Percentiles rank a stretch among this genome's conserved stretches.
These are phyloP conservation scores for Penstemon barbatus DNA, from an alignment of 257 asterid species.

Conservation along the genomic window DNA sequence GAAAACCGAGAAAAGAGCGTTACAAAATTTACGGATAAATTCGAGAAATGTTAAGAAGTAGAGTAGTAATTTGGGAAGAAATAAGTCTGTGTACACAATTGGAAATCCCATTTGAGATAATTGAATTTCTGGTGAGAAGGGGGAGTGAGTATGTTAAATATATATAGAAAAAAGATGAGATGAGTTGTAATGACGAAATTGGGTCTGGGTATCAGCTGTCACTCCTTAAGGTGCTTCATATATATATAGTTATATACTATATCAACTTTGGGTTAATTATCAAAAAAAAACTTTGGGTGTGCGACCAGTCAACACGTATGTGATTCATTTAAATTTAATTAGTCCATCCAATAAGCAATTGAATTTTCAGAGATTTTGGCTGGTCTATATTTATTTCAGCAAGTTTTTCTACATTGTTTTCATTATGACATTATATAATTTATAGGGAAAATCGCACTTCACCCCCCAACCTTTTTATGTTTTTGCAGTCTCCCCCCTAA, in stretches of 20 bases:
- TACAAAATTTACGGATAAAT: slow-evolving; percentile 43
- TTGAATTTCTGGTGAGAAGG: too few relatives aligned
- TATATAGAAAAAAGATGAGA: slow-evolving; percentile 35
- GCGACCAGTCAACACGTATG: slow-evolving; percentile 32
- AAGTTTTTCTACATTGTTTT: too few relatives aligned
- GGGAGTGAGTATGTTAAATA: neutral
- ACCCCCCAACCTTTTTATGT: too few relatives aligned
- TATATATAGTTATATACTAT: too few relatives aligned
- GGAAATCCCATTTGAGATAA: slow-evolving; percentile 74
- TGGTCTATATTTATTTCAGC: too few relatives aligned
- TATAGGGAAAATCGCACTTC: too few relatives aligned
- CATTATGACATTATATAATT: too few relatives aligned
- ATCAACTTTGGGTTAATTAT: too few relatives aligned
- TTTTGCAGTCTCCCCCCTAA: too few relatives aligned
- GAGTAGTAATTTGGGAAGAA: slow-evolving; percentile 68
- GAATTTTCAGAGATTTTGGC: too few relatives aligned
- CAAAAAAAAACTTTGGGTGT: too few relatives aligned
- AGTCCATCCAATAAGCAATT: neutral
- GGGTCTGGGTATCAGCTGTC: slow-evolving; percentile 36
- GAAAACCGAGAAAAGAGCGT: slow-evolving; percentile 37
- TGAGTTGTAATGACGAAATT: slow-evolving; percentile 34
- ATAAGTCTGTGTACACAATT: slow-evolving; percentile 68
- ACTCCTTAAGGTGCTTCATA: slow-evolving; percentile 12
- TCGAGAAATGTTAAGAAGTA: slow-evolving; percentile 57
- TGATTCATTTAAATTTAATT: slow-evolving; percentile 7